phyloP scores from a whole-genome alignment of 495 filamentous ascomycete species.

The Entonaema liquescens region DNA sequence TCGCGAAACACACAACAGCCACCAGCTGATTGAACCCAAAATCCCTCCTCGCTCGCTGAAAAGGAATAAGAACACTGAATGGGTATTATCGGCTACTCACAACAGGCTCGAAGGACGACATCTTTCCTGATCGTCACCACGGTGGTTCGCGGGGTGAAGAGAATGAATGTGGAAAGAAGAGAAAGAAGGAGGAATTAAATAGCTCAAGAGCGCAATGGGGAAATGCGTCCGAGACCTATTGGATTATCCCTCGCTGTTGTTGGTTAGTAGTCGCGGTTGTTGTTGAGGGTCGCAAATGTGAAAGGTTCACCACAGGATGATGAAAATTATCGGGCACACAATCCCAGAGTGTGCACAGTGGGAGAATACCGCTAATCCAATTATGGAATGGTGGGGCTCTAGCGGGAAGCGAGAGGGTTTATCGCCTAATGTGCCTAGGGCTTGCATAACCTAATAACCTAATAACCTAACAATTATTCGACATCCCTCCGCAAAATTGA shows the following conservation, averaged over 20 bases:
- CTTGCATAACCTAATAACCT: slow-evolving; percentile 62
- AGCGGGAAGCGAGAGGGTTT: slow-evolving; percentile 47
- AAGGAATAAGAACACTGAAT: slow-evolving; percentile 3
- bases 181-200: slow-evolving; percentile 41
- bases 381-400: slow-evolving; percentile 46
- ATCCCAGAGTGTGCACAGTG: slow-evolving; percentile 44
- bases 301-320: slow-evolving; percentile 27
- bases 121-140: slow-evolving; percentile 69
- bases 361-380: slow-evolving; percentile 47
- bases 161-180: slow-evolving; percentile 39
- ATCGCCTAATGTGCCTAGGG: slow-evolving; percentile 53
- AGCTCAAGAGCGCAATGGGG: slow-evolving; percentile 45
- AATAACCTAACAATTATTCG: too few species aligned
- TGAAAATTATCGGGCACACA: slow-evolving; percentile 46
- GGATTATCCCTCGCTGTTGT: slow-evolving; percentile 44
- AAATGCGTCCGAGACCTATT: slow-evolving; percentile 46
- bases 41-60: not conserved
- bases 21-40: slow-evolving; percentile 4
- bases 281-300: slow-evolving; percentile 47
- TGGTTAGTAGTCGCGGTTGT: slow-evolving; percentile 48
- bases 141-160: slow-evolving; percentile 28
- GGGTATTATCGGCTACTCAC: slow-evolving; percentile 67
- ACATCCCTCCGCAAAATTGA: too few species aligned
- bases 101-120: slow-evolving; percentile 97
- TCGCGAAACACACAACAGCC: not conserved